Conservation (phyloP, 1,139 yeast genomes). For the Geotrichum macrosporum region DNA sequence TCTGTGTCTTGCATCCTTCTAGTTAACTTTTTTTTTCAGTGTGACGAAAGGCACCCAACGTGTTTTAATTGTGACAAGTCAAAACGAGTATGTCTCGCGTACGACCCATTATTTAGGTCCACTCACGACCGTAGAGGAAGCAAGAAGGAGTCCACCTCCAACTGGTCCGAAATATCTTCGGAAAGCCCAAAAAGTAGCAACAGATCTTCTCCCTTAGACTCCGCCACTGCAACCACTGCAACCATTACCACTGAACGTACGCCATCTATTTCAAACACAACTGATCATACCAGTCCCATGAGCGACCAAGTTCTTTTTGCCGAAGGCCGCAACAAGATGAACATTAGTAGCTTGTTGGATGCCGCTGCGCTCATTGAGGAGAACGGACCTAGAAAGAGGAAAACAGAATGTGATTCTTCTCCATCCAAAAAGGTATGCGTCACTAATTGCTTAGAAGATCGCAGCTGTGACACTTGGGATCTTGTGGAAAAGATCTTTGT, state of each 20-base stretch:
- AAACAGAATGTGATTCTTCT: background rate
- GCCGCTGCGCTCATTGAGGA: conserved; percentile 32
- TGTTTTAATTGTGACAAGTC: conserved; percentile 71
- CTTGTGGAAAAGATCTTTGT: conserved; percentile 16
- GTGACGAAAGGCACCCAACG: conserved; percentile 71
- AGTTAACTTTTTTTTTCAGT: conserved; percentile 29
- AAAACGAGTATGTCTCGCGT: conserved; percentile 65
- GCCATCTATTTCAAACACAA: conserved; percentile 3
- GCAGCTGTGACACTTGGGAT: conserved; percentile 18
- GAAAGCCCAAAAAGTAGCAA: conserved; percentile 1
- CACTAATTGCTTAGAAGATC: conserved; percentile 10
- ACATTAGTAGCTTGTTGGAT: conserved; percentile 31
- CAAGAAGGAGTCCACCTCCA: background rate
- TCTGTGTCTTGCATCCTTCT: background rate
- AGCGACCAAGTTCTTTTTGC: conserved; percentile 6
- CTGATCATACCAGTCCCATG: conserved; percentile 7
- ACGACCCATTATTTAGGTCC: conserved; percentile 42
- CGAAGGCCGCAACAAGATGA: conserved; percentile 24
- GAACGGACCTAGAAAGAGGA: too few relatives aligned
- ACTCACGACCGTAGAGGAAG: conserved; percentile 23
- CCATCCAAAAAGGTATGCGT: background rate
- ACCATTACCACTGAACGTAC: background rate
- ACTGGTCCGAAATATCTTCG: background rate
- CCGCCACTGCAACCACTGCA: background rate
- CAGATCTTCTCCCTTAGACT: background rate